Evolutionary conservation across 139 green algal genomes (phyloP).

Genomic region (Ulvella scutata): DNA sequence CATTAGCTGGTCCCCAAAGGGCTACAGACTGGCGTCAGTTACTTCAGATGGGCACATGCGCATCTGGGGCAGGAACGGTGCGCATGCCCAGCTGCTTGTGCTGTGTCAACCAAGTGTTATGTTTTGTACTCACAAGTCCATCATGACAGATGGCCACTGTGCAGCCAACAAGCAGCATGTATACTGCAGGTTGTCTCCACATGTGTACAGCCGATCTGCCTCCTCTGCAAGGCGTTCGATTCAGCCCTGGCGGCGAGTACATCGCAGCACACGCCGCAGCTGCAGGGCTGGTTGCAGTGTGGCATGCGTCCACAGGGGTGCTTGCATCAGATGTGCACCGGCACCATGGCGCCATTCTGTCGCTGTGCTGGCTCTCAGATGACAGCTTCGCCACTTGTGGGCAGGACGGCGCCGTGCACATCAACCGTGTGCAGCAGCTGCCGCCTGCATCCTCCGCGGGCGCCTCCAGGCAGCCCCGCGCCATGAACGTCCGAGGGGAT

Average conservation of each 20-base stretch:
- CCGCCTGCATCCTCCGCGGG: neutral
- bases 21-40: neutral
- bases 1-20: neutral
- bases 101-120: neutral
- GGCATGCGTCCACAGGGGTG: conserved; percentile 9
- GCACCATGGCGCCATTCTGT: conserved; percentile 8
- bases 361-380: conserved; percentile 4
- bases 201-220: neutral
- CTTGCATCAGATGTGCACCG: conserved; percentile 2
- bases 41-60: neutral
- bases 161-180: neutral
- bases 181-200: neutral
- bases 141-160: neutral
- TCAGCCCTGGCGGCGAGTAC: conserved; percentile 3
- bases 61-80: neutral
- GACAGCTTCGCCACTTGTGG: conserved; percentile 2
- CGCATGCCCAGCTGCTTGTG: neutral
- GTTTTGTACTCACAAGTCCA: neutral
- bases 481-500: too few species aligned
- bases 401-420: neutral
- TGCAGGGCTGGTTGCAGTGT: conserved; percentile 2
- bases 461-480: neutral
- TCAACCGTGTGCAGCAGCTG: neutral
- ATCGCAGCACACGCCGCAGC: neutral
- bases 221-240: neutral